Conservation (phyloP, 1,284 basidiomycete species). For the Calocybe gambosa region DNA sequence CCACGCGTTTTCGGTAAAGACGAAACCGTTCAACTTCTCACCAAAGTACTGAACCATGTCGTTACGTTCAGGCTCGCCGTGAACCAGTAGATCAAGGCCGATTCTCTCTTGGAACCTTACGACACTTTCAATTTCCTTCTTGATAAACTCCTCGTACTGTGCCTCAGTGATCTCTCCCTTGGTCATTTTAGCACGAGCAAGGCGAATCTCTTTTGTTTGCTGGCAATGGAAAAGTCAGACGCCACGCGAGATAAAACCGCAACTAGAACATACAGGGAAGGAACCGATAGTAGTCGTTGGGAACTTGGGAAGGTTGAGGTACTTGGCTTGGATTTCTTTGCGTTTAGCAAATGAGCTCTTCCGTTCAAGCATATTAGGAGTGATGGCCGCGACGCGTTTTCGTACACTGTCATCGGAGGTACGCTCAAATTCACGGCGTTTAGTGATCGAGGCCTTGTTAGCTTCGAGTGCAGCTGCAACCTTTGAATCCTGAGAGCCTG, state of each 20-base stretch:
- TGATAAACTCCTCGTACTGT: conserved; percentile 97
- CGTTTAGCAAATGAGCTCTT: conserved; percentile 88
- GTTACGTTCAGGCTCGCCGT: conserved; percentile 98
- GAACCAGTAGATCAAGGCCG: conserved; percentile 95
- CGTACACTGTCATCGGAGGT: conserved; percentile 95
- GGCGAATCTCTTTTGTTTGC: conserved; percentile 99
- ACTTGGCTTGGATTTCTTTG: conserved; percentile 85
- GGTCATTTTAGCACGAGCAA: conserved; percentile 89
- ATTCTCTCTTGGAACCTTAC: conserved; percentile 97
- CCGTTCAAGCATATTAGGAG: conserved; percentile 83
- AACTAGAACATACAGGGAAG: conserved; percentile 66
- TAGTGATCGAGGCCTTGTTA: conserved; percentile 90
- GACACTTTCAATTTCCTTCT: conserved; percentile 94
- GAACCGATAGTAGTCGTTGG: conserved; percentile 99
- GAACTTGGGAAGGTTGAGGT: conserved; percentile 93
- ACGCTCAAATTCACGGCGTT: conserved; percentile 94
- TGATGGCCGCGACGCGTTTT: conserved; percentile 92
- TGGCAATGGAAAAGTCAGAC: conserved; percentile 22
- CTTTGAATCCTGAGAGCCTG: conserved; percentile 73
- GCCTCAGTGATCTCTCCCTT: conserved; percentile 87
- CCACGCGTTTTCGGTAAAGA: conserved; percentile 98
- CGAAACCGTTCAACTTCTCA: conserved; percentile 93
- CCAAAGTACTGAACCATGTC: conserved; percentile 99
- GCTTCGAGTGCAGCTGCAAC: conserved; percentile 72
- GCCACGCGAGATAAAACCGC: background rate